Conservation (phyloP, 2,329 filamentous ascomycete genomes). For the Dactylellina haptotyla region DNA sequence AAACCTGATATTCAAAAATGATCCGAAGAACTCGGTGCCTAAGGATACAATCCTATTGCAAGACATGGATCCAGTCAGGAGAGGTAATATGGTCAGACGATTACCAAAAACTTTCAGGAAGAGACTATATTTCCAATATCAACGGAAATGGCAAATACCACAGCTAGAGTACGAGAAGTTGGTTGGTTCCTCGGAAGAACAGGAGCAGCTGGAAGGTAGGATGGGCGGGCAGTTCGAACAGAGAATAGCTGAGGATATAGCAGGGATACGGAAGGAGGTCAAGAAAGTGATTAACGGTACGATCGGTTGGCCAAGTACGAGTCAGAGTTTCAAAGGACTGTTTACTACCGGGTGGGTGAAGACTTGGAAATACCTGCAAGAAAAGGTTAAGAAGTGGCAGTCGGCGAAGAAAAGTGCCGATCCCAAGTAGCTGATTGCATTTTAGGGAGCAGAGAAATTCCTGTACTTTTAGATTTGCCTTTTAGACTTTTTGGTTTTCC, state of each 20-base stretch:
- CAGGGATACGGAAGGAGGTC: constrained; percentile 76
- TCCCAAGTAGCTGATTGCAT: not conserved
- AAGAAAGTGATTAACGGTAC: constrained; percentile 83
- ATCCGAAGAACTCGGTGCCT: constrained; percentile 64
- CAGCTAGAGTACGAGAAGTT: constrained; percentile 84
- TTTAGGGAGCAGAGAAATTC: not conserved
- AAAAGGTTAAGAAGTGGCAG: constrained; percentile 77
- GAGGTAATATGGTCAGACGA: constrained; percentile 95
- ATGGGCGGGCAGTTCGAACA: constrained; percentile 85
- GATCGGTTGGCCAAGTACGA: constrained; percentile 89
- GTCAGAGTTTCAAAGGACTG: constrained; percentile 84
- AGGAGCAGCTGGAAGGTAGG: constrained; percentile 74
- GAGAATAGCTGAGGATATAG: constrained; percentile 78
- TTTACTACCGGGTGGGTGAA: constrained; percentile 79
- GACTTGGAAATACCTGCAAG: constrained; percentile 78
- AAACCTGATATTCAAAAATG: constrained; percentile 80
- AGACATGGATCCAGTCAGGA: constrained; percentile 89
- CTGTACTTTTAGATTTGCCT: constrained; percentile 8
- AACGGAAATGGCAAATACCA: constrained; percentile 87
- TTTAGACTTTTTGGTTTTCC: too few species aligned
- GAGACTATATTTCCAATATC: constrained; percentile 93
- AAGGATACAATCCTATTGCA: constrained; percentile 76
- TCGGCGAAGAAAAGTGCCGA: constrained; percentile 57
- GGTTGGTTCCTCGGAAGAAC: constrained; percentile 79
- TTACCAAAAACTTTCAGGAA: constrained; percentile 86